Base-by-base conservation (phyloP, 306 rosid species). In the Fragaria vesca region DNA sequence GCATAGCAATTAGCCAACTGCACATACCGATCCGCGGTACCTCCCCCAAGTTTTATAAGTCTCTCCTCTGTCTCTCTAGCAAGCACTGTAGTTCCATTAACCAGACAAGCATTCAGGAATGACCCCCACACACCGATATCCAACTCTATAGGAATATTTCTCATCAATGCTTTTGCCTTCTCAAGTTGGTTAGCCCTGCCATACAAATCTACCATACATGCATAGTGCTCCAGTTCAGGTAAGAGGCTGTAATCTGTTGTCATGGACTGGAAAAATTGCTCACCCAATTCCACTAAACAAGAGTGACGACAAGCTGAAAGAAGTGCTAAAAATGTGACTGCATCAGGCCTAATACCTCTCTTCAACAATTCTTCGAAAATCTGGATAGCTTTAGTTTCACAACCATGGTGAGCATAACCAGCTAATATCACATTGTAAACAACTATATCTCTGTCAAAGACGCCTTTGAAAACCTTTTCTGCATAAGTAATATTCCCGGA, bases 171-270 rank as follows among this genome's bases (percentile, higher is more conserved):
- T 47, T 79, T 52, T 42, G 90, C 92, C 83, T 87, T 93, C 50
- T 88, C 90, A 52, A 93, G 78, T 78, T 79, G 82, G 48, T 88
- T 83, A 79, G 85, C 89, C 89, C 89, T 89, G 70, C 96, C 97
- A 72, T 93, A 93, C 86, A 93, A 81, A 83, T 93, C 97, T 75
- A 93, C 86, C 92, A 93, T 87, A 79, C 97, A 93, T 42, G 96
- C 93, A 76, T 88, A 90, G 82, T 93, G 94, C 73, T 93, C 83
- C 63, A 73, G 72, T 76, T 91, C 93, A 1, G 94, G 94, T 47
- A 81, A 51, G 36, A 89, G 58, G 34, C 82, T 83, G 78, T 89
- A 83, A 63, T 87, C 87, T 73, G 46, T 76, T 83, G 79, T 67
- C 94, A 93, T 93, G 17, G 90, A 90, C 66, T 69, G n/a, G 47